Base-by-base conservation (phyloP, 768 basidiomycete species). In the Sporobolomyces pararoseus region DNA sequence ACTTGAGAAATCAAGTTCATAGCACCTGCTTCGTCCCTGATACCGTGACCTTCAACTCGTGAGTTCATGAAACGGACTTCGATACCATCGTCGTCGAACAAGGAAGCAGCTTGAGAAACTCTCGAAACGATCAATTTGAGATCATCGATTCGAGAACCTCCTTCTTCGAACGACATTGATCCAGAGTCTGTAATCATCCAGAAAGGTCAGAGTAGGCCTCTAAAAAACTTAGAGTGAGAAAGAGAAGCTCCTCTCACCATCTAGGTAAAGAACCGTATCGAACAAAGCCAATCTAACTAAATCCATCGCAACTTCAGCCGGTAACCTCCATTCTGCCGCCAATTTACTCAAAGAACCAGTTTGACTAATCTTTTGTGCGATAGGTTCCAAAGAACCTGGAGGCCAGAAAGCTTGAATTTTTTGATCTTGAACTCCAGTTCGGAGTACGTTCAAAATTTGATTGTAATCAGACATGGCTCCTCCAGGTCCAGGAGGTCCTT, bases 131-230 rank as follows among this genome's bases (percentile, higher is more conserved):
- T 65, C 19, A 82, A 70, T 75, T 81, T 81, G 44, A 82, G 71
- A 66, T 82, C 82, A 58, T 82, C 81, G 65, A 82, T 81, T 47
- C 82, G 75, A 60, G 80, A 79, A 32, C 82, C 82, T 23, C 75
- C 67, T 74, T 82, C 79, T 70, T 80, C 58, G 59, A 80, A 80
- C 0, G 78, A 75, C 78, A 79, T 80, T 32, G 73, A 77, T 21
- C 50, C 68, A 10, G 46, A 54, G 53, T 72, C 68, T 44, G 42
- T 9, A 42, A 17, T 9, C n/a, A 17, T 17, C 10, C 39, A 42
- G 10, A 17, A n/a, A n/a, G n/a, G n/a, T n/a, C n/a, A n/a, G n/a
- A n/a, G n/a, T n/a, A n/a, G n/a, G n/a, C n/a, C n/a, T n/a, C n/a
- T n/a, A n/a, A n/a, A n/a, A n/a, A n/a, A n/a, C n/a, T 42, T 42